Conservation (phyloP, 257 asterid species). For the Jacaranda mimosifolia region DNA sequence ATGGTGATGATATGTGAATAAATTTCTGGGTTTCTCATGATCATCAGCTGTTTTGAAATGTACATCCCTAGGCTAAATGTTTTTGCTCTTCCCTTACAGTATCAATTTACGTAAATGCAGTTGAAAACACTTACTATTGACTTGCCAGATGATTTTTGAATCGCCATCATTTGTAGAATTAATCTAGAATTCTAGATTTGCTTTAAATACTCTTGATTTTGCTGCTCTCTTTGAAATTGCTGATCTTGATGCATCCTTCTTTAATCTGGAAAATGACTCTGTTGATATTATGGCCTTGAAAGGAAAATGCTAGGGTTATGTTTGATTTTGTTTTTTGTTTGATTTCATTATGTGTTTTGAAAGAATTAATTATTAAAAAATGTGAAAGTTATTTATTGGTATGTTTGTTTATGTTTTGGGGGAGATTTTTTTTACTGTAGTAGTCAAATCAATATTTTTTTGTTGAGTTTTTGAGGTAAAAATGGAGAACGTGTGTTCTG, state of each 20-base stretch:
- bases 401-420: too few relatives aligned
- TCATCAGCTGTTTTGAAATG: constrained; percentile 27
- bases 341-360: too few relatives aligned
- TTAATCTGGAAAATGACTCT: too few relatives aligned
- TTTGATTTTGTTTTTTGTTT: too few relatives aligned
- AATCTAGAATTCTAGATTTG: neutral
- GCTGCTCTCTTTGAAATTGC: neutral
- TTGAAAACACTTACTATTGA: constrained; percentile 10
- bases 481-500: too few relatives aligned
- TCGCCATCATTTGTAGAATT: constrained; percentile 15
- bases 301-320: too few relatives aligned
- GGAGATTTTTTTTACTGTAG: too few relatives aligned
- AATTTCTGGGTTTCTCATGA: neutral
- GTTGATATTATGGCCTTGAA: too few relatives aligned
- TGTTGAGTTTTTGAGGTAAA: too few relatives aligned
- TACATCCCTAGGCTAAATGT: constrained; percentile 33
- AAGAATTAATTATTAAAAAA: too few relatives aligned
- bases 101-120: neutral
- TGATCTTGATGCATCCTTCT: neutral
- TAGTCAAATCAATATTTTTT: too few relatives aligned
- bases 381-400: too few relatives aligned
- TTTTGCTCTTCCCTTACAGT: constrained; percentile 16
- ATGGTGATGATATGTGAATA: constrained; percentile 56
- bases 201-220: neutral
- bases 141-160: constrained; percentile 37